These are phyloP conservation scores for Xylaria hypoxylon DNA, from an alignment of 2,329 filamentous ascomycete genomes.

Conservation along the genomic window DNA sequence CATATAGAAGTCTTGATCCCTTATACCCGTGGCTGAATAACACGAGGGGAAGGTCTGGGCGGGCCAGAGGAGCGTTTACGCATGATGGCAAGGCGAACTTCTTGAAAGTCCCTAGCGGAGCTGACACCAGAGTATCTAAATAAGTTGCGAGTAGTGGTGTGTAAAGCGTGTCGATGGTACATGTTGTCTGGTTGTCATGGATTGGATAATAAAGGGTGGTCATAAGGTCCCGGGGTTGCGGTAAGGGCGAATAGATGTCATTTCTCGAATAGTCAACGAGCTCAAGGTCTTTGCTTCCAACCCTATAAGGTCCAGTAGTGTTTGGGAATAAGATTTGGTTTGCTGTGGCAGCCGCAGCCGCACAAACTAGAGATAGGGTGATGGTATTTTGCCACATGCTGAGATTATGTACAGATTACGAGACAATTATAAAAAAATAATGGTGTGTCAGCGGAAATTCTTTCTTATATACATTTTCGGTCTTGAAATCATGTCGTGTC, in stretches of 20 bases:
- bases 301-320: conserved; percentile 16
- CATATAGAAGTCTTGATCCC: conserved; percentile 23
- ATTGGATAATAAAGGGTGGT: conserved; percentile 25
- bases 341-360: conserved; percentile 20
- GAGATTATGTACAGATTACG: neutral
- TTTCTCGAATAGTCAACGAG: conserved; percentile 19
- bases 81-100: conserved; percentile 24
- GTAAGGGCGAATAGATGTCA: conserved; percentile 11
- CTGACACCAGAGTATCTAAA: neutral
- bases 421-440: neutral
- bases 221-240: conserved; percentile 19
- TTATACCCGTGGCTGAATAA: conserved; percentile 29
- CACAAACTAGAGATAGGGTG: conserved; percentile 8
- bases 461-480: conserved; percentile 13
- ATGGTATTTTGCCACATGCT: conserved; percentile 22
- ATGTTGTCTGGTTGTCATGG: conserved; percentile 5
- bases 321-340: conserved; percentile 16
- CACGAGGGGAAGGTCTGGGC: conserved; percentile 23
- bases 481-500: neutral
- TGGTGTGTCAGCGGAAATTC: neutral
- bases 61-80: conserved; percentile 13
- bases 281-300: conserved; percentile 22
- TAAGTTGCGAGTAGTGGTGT: conserved; percentile 7
- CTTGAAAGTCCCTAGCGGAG: conserved; percentile 9
- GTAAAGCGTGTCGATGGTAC: conserved; percentile 4